A percentile compares a stretch with the other conserved stretches of the same genome.
Evolutionary conservation across 495 filamentous ascomycete species (phyloP).

Genomic region (Trichoderma orchidacearum): DNA sequence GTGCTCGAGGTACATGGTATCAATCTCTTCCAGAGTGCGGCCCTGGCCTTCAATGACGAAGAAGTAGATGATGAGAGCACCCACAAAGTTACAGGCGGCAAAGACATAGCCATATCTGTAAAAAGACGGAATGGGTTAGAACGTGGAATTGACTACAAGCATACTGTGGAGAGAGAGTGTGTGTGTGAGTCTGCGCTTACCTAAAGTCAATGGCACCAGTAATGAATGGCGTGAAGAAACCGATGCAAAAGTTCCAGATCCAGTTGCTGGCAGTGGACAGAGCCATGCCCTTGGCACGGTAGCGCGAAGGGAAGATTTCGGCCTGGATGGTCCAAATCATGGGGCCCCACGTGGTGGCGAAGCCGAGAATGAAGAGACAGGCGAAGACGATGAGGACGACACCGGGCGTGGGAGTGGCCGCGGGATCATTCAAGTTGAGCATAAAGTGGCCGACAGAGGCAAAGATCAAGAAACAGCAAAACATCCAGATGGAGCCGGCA

Average conservation of each 20-base stretch:
- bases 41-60: conserved; percentile 72
- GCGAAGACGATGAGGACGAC: conserved; percentile 62
- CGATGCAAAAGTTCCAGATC: conserved; percentile 57
- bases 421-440: conserved; percentile 42
- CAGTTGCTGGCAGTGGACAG: conserved; percentile 54
- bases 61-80: conserved; percentile 55
- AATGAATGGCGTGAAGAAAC: conserved; percentile 48
- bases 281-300: conserved; percentile 55
- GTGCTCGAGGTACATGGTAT: conserved; percentile 28
- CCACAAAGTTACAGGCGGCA: conserved; percentile 56
- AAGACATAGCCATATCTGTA: conserved; percentile 47
- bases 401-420: conserved; percentile 44
- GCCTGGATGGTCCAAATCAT: conserved; percentile 75
- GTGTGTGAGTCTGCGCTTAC: conserved; percentile 15
- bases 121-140: background rate
- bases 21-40: conserved; percentile 57
- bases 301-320: conserved; percentile 62
- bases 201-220: conserved; percentile 38
- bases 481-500: conserved; percentile 53
- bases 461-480: conserved; percentile 60
- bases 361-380: conserved; percentile 66
- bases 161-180: too few species aligned
- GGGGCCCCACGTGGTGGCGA: conserved; percentile 66
- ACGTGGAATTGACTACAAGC: background rate
- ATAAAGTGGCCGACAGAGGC: conserved; percentile 52